A percentile compares a stretch with the other conserved stretches of the same genome.
phyloP scores from a whole-genome alignment of 1,139 yeast genomes.

The Sugiyamaella japonica region DNA sequence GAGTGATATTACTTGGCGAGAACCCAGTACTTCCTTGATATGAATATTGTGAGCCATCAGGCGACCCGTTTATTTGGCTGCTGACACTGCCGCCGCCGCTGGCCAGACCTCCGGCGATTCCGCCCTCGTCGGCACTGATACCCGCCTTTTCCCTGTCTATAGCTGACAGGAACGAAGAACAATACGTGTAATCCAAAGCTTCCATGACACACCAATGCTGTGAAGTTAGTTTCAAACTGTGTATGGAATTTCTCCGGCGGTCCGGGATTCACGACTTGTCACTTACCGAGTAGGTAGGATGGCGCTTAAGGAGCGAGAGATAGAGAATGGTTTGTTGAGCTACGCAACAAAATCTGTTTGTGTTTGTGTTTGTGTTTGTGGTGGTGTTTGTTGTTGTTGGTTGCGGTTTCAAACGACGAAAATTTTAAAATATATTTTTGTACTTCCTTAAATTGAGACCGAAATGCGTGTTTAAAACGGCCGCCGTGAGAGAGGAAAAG shows the following conservation, averaged over 20 bases:
- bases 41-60: slow-evolving; percentile 13
- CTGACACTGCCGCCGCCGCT: neutral
- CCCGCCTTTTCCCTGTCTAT: slow-evolving; percentile 22
- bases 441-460: neutral
- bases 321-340: no score
- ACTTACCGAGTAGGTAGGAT: neutral
- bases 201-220: slow-evolving; percentile 1
- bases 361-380: no score
- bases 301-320: no score
- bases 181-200: slow-evolving; percentile 18
- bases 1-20: slow-evolving; percentile 20
- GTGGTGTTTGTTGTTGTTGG: neutral
- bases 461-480: slow-evolving; percentile 12
- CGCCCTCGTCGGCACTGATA: neutral
- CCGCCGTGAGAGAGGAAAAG: neutral
- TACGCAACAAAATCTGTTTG: no score
- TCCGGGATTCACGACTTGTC: neutral
- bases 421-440: neutral
- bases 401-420: neutral
- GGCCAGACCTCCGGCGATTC: no score
- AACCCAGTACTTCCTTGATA: slow-evolving; percentile 2
- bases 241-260: no score
- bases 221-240: neutral
- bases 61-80: neutral
- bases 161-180: slow-evolving; percentile 27